Evolutionary conservation across 148 eudicot species (phyloP), one percentile per base, ranked within the genome.

Genomic region (Silene latifolia): DNA sequence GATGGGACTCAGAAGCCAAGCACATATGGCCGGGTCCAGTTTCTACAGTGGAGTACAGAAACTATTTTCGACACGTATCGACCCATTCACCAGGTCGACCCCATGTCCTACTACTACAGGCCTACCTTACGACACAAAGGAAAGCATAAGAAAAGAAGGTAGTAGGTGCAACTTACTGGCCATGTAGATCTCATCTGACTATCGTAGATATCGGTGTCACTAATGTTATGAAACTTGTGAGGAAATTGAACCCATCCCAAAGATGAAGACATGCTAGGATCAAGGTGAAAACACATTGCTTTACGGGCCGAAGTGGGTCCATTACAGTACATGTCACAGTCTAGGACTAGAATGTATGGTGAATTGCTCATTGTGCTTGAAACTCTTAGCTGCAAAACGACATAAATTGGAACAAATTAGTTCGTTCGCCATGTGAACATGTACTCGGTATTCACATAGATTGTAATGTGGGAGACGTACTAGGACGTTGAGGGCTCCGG

Each of bases 251-350:
- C 83, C 76, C 78, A 85, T 29, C 73, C 82, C 15, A 85, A 32
- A 0, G 88, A 67, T 4, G 76, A 6, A 0, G 80, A 72, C 12
- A 71, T 59, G 17, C 63, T 25, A 24, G 82, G 78, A 72, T 85
- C 88, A 3, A 85, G 76, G 72, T 85, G 74, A 63, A 85, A 85
- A 58, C 88, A 85, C 82, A 85, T 82, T 0, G 85, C 85, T 75
- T 82, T 85, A 0, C 82, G 78, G 0, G 83, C 85, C 10, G 88
- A 80, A 29, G n/a, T 63, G 1, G 88, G 56, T 59, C 81, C 88
- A 23, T 80, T 85, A 77, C 81, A 85, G 57, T 82, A 82, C 88
- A 85, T 85, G 68, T 85, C 88, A 23, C 88, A 85, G 25, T 85
- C 88, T 20, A 85, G 78, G 56, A 78, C 71, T 35, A 85, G 69